A percentile compares a stretch with the other conserved stretches of the same genome.
These are phyloP conservation scores for Epichloe brachyelytri DNA, from an alignment of 2,329 filamentous ascomycete genomes.

Conservation along the genomic window DNA sequence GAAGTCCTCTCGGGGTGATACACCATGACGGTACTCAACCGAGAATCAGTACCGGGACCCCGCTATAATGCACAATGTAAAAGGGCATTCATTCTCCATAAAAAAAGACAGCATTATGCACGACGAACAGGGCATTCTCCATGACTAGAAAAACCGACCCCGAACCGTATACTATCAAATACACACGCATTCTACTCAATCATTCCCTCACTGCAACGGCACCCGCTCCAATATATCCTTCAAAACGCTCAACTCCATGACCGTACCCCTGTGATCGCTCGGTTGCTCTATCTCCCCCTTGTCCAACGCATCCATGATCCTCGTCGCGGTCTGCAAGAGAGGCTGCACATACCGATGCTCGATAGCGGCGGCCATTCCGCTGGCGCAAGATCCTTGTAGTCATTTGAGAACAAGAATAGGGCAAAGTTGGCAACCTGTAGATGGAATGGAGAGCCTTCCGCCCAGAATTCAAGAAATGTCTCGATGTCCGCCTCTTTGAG, in stretches of 20 bases:
- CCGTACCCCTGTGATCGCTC: conserved; percentile 15
- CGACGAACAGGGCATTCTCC: background rate
- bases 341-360: conserved; percentile 47
- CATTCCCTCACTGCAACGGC: conserved; percentile 21
- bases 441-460: conserved; percentile 39
- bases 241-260: conserved; percentile 29
- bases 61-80: background rate
- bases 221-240: conserved; percentile 29
- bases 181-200: background rate
- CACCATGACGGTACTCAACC: background rate
- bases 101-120: background rate
- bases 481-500: conserved; percentile 29
- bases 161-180: background rate
- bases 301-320: conserved; percentile 18
- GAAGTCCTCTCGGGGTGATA: background rate
- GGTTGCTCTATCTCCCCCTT: conserved; percentile 20
- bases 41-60: too few relatives aligned
- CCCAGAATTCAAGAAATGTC: conserved; percentile 38
- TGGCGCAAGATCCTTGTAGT: conserved; percentile 36
- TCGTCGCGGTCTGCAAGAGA: conserved; percentile 30
- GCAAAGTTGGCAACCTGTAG: conserved; percentile 50
- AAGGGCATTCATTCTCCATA: background rate
- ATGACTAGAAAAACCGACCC: background rate
- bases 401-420: conserved; percentile 37
- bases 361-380: conserved; percentile 41